Evolutionary conservation across 805 yeast species (phyloP), one percentile per base, ranked within the genome.

Genomic region (Candida ponderosae): DNA sequence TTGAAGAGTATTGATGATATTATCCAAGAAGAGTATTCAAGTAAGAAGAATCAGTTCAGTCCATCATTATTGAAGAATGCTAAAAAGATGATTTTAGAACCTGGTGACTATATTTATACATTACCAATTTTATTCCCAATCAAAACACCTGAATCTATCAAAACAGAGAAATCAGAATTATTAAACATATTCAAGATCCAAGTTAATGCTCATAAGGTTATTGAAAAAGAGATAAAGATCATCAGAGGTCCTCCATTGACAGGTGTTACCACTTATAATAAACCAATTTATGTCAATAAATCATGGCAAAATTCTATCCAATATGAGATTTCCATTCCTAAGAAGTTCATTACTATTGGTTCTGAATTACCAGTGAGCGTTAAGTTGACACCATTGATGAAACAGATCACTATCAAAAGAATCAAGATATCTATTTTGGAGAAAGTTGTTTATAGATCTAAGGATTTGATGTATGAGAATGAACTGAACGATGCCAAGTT

Each of bases 201-300:
- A 9, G 41, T 46, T 1, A 82, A 77, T 18, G 64, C 65, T 32
- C 46, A 74, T 11, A 63, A 66, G 29, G 67, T 45, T 1, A 40
- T 48, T 46, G 63, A 61, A 30, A 56, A 53, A 23, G 56, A 57
- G 18, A 37, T 66, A 10, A 54, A 53, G 18, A 44, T 65, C 13
- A 50, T 68, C 1, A 58, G 73, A 42, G 62, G 63, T 0, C 72
- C 72, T 2, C 72, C 72, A 6, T 46, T 51, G 8, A 43, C 46
- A 6, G 64, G 66, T 1, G 41, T 56, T 2, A 57, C 67, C 0
- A 62, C 70, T 1, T 60, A 62, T 6, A 81, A 82, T 51, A 84
- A 81, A 51, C 87, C 94, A 0, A 72, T 84, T 15, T 82, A 79
- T 54, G 86, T 84, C 27, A 81, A 80, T 53, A 68, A 84, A 43